Base-by-base conservation (phyloP, 208 protist species). In the Leishmania guyanensis region DNA sequence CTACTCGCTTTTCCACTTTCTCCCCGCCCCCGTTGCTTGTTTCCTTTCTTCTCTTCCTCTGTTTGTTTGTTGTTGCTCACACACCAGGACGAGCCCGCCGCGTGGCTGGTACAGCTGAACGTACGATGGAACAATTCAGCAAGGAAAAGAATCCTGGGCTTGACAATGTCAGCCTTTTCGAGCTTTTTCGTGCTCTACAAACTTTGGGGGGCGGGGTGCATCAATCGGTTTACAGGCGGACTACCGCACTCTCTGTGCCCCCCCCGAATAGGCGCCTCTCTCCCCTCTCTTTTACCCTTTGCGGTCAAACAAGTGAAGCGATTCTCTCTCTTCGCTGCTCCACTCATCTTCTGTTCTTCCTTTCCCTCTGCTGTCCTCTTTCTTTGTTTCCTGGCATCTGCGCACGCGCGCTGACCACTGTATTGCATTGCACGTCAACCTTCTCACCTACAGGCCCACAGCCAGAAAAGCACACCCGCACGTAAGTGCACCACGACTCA, bases 21-120 rank as follows among this genome's bases (percentile, higher is more conserved):
- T 39, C 43, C 5, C 58, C n/a, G 33, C 54, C 8, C 58, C 6
- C 20, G 79, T 68, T 77, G 0, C 73, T 43, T 77, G 0, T 73
- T 43, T 72, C 60, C 16, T 70, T 65, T 10, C 60, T 76, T 1
- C 60, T 77, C 62, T 46, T 69, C 51, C 43, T 78, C 84, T 82
- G 70, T 69, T 54, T 79, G 71, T 60, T 20, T 39, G 20, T 66
- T 60, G 0, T 14, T 36, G 48, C 5, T 56, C 53, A 22, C 53
- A 14, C 56, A 62, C 22, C n/a, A 26, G 9, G 56, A 16, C 56
- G 6, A 22, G 8, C 0, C 5, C 22, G 22, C 4, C 5, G 17
- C 10, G n/a, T 26, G n/a, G 56, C 22, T 29, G 22, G 14, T n/a
- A 12, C 56, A 62, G 56, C 9, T 0, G 56, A 29, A 62, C 36